Evolutionary conservation across 2,329 filamentous ascomycete species (phyloP), one percentile per base, ranked within the genome.

Genomic region (Xylariaceae sp.): DNA sequence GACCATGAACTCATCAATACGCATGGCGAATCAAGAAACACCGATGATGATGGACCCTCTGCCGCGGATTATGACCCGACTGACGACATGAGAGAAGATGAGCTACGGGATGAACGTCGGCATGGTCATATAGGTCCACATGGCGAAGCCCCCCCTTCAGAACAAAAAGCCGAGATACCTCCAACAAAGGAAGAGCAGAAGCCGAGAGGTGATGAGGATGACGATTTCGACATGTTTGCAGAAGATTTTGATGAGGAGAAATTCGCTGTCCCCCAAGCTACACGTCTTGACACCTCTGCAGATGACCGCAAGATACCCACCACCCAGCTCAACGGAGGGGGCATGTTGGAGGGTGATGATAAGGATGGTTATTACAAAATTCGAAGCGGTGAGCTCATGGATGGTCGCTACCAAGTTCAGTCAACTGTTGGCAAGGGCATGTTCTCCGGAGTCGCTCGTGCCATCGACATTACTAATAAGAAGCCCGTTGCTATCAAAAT

Each of bases 331-430:
- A 81, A 64, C 68, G 84, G 63, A 63, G 82, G 82, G 48, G 87
- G 84, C 48, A 87, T 91, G 63, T 78, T 96, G 39, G 91, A 97
- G 57, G 91, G 95, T 45, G 90, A 95, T 59, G 93, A 97, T 60
- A 82, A 85, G 39, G 89, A 98, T 58, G 93, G 91, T 4, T 97
- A 97, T 63, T 98, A 97, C 73, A 94, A 93, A 65, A 83, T 96
- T 43, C 89, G 94, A 43, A 81, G 89, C 31, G 90, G 91, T 57
- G 93, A 98, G 69, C 71, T 97, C 38, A 75, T 98, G 48, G 87
- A 95, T 54, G 83, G 83, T 22, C 85, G 89, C 26, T 97, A 97
- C 64, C 87, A 93, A 60, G 81, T 98, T 24, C 85, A 91, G 62
- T 81, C 90, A 44, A 84, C 84, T 39, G 75, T 98, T 17, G 93